phyloP scores from a whole-genome alignment of 169 alveolate species.

The Amoebophrya sp. region DNA sequence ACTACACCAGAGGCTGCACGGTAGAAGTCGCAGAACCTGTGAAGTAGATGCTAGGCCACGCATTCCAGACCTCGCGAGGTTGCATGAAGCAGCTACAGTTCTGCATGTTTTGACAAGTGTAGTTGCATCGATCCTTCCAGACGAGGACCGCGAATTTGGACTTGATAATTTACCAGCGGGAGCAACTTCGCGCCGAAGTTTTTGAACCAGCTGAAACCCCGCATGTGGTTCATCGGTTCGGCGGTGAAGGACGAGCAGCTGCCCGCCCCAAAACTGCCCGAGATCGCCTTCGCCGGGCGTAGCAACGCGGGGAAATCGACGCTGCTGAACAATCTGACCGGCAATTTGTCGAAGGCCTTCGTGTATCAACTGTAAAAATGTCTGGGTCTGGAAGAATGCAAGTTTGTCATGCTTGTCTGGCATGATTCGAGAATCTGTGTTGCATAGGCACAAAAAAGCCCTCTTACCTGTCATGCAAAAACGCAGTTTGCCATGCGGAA shows the following conservation, averaged over 20 bases:
- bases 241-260: neutral
- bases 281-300: neutral
- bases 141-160: too few relatives aligned
- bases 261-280: neutral
- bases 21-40: too few relatives aligned
- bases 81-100: too few relatives aligned
- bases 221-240: neutral
- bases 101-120: too few relatives aligned
- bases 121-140: too few relatives aligned
- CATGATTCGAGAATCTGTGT: neutral
- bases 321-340: constrained; percentile 48
- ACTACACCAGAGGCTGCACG: too few relatives aligned
- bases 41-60: too few relatives aligned
- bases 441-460: neutral
- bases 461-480: neutral
- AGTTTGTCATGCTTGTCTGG: neutral
- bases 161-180: too few relatives aligned
- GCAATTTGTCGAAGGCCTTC: constrained; percentile 39
- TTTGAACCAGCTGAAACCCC: neutral
- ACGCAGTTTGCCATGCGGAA: neutral
- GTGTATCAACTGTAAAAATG: neutral
- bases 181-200: neutral
- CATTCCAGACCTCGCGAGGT: too few relatives aligned
- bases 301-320: constrained; percentile 45
- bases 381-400: neutral